Base-by-base conservation (phyloP, 2,329 filamentous ascomycete genomes). In the Penicillium rolfsii region DNA sequence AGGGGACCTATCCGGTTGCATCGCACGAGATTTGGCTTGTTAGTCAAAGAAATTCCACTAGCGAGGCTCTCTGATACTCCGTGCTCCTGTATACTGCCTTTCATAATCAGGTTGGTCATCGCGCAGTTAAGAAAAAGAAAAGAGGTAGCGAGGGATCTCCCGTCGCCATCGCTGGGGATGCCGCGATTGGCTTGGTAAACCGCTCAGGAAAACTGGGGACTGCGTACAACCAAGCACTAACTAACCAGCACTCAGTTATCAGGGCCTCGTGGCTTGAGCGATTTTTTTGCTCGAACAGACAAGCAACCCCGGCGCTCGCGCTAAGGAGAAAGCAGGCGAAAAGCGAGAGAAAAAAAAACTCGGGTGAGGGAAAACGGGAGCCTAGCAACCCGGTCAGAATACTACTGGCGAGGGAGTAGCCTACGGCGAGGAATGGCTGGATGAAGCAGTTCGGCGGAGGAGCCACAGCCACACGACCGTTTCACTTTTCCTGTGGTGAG, bases 171-270 rank as follows among this genome's bases (percentile, higher is more conserved):
- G 41, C 28, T 35, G 22, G 30, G 41, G n/a, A 53, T 14, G 8
- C 36, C 14, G 48, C 52, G 46, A 70, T 70, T 68, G 67, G 67
- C 26, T 12, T 9, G 35, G 58, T 58, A 70, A 70, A 68, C 59
- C 54, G 58, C 67, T 61, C 67, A 67, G 30, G 59, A 62, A 41
- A 54, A 60, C 60, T 57, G 36, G n/a, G 22, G n/a, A 22, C 41
- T 55, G 5, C 6, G 12, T 9, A 2, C 22, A 1, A 22, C 19
- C 19, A 22, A 22, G 19, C 19, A 22, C 19, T 22, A 22, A 22
- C 19, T 22, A 22, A 22, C 19, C 19, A 22, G 19, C 19, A 22
- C 19, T 22, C 1, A 22, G 19, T 22, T 24, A 24, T 30, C 7
- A 30, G 43, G 52, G 53, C 11, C 33, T 16, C 11, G 46, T 35